Evolutionary conservation across 2,329 filamentous ascomycete genomes (phyloP).

Genomic region (Aspergillus bombycis): DNA sequence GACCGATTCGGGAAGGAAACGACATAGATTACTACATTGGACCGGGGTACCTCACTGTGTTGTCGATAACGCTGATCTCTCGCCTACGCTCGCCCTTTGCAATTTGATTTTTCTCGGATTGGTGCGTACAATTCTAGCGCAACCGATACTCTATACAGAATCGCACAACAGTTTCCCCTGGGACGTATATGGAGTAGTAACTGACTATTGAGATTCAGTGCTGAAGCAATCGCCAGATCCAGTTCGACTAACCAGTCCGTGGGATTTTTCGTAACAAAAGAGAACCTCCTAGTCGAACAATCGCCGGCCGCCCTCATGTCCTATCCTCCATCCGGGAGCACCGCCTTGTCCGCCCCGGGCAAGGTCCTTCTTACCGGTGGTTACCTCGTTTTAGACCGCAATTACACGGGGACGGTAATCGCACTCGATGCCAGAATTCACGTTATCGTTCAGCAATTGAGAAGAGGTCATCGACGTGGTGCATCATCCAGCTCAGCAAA

Average conservation of each 20-base stretch:
- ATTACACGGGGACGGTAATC: conserved; percentile 75
- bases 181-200: background rate
- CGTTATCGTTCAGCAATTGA: conserved; percentile 59
- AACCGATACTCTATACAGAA: background rate
- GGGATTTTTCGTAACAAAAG: background rate
- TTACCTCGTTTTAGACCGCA: conserved; percentile 88
- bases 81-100: background rate
- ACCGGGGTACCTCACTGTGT: background rate
- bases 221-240: background rate
- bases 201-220: background rate
- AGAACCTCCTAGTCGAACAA: background rate
- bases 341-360: conserved; percentile 84
- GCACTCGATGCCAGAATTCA: conserved; percentile 67
- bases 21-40: conserved; percentile 4
- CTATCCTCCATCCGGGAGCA: conserved; percentile 28
- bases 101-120: background rate
- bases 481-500: conserved; percentile 20
- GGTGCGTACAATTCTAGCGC: background rate
- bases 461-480: conserved; percentile 35
- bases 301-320: background rate
- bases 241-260: background rate
- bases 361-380: conserved; percentile 95
- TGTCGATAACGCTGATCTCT: background rate
- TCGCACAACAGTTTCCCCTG: background rate
- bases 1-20: background rate